Base-by-base conservation (phyloP, 345 rosid genomes). In the Bruguiera gymnorhiza region DNA sequence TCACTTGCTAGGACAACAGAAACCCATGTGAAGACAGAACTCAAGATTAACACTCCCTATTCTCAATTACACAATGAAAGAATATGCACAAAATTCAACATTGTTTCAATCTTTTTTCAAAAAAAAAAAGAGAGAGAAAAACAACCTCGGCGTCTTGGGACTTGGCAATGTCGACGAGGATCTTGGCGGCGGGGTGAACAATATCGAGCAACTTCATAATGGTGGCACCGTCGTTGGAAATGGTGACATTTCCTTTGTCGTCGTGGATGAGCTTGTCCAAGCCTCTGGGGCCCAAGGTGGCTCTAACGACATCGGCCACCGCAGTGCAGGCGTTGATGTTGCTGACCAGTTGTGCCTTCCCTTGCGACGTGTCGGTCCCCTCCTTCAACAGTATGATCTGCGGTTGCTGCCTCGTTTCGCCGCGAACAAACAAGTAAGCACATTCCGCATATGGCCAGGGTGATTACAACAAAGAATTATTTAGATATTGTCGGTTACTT, bases 211-310 rank as follows among this genome's bases (percentile, higher is more conserved):
- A 88, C 87, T 96, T 96, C 98, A 93, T 92, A 58, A 96, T 96
- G 31, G 99, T 92, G 39, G 99, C 99, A 4, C 46, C 46, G 15
- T 11, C 2, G 77, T 96, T 93, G 8, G 99, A 96, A 65, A 96
- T 90, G 76, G 99, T 96, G 71, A 96, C 98, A n/a, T 37, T 67
- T 7, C 98, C 99, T 72, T 92, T 92, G 71, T 90, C 95, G 75
- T 92, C 99, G 67, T 96, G 99, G 76, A 96, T 96, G 70, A 96
- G 88, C 77, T 96, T 96, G 80, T 92, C 99, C 99, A 96, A 90
- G 3, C 99, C 99, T 50, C 98, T 84, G 0, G 98, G 99, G 0
- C 99, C 99, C 16, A 96, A 88, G 20, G 99, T 96, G 65, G 97
- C 89, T 69, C 99, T 83, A 46, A 93, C 88, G 11, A 87, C 85